Conservation (phyloP, 176 grass and related monocot species). For the Pontederia paniculata region DNA sequence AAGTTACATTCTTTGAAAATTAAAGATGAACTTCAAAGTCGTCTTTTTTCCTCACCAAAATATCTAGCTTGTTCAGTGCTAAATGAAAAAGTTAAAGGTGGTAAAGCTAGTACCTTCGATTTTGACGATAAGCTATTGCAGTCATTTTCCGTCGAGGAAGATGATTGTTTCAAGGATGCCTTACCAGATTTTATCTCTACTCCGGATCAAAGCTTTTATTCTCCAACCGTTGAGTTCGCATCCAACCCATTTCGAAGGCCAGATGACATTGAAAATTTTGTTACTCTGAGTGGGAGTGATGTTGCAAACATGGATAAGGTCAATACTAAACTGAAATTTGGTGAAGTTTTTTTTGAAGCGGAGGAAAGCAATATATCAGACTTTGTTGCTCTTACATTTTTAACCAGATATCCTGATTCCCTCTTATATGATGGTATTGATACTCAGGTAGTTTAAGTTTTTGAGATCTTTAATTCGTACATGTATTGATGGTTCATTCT, state of each 20-base stretch:
- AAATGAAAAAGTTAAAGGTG: conserved; percentile 43
- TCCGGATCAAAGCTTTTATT: conserved; percentile 33
- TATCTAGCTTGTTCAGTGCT: conserved; percentile 75
- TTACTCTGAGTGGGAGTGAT: conserved; percentile 13
- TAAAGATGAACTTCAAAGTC: conserved; percentile 76
- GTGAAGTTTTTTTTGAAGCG: conserved; percentile 81
- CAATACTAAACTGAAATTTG: conserved; percentile 27
- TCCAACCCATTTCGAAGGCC: conserved; percentile 9
- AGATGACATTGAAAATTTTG: conserved; percentile 19
- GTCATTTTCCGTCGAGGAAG: conserved; percentile 53
- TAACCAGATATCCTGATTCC: conserved; percentile 71
- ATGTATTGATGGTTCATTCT: background rate
- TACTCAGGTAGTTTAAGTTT: conserved; percentile 53
- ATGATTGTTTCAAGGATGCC: conserved; percentile 76
- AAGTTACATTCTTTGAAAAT: conserved; percentile 92
- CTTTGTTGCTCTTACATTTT: conserved; percentile 83
- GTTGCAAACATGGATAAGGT: conserved; percentile 26
- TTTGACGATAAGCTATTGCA: conserved; percentile 25
- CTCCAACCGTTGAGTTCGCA: conserved; percentile 29
- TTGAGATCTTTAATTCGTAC: background rate
- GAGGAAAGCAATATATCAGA: conserved; percentile 61
- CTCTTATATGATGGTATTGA: conserved; percentile 85
- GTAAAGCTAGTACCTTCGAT: conserved; percentile 31
- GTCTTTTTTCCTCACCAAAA: conserved; percentile 35
- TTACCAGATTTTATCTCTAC: conserved; percentile 60